Base-by-base conservation (phyloP, 2,329 filamentous ascomycete genomes). In the Talaromyces sp. region DNA sequence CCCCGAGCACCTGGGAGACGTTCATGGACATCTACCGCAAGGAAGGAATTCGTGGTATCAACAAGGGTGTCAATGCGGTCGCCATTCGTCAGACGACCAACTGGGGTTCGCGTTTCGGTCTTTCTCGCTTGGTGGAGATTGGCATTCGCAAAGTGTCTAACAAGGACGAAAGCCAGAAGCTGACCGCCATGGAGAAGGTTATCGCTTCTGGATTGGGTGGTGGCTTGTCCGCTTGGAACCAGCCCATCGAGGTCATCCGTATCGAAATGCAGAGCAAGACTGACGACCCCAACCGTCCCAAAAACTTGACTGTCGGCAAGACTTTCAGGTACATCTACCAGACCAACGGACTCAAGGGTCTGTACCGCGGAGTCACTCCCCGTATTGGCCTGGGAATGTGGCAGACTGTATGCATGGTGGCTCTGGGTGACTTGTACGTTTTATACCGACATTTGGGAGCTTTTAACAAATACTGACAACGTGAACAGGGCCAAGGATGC, bases 241-340 rank as follows among this genome's bases (percentile, higher is more conserved):
- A 99, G 84, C 95, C 95, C 64, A 99, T 99, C 75, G 95, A 99
- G 86, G 95, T 99, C 75, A 97, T 99, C 76, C 91, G 95, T 66
- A 93, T 99, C 64, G 95, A 99, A 86, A 97, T 99, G 91, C 95
- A 99, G 87, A 96, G 91, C 82, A 98, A 97, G 88, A 97, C 89
- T 70, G 91, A 90, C 70, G 95, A 99, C 75, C 93, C 95, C 63
- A 98, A 98, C 83, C 89, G 95, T 57, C 95, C 95, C 69, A 96
- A 96, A 87, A 99, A 99, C 82, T 89, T 99, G 89, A 98, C 92
- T 56, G 95, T 99, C 64, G 90, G 88, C 69, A 96, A 92, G 71
- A 82, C 86, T 9, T 81, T 84, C 68, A 82, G 73, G 68, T 99
- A 99, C 81, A 98, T 99, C 77, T 98, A 98, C 81, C 74, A 84